Base-by-base conservation (phyloP, 2,329 filamentous ascomycete species). In the Nemania abortiva region DNA sequence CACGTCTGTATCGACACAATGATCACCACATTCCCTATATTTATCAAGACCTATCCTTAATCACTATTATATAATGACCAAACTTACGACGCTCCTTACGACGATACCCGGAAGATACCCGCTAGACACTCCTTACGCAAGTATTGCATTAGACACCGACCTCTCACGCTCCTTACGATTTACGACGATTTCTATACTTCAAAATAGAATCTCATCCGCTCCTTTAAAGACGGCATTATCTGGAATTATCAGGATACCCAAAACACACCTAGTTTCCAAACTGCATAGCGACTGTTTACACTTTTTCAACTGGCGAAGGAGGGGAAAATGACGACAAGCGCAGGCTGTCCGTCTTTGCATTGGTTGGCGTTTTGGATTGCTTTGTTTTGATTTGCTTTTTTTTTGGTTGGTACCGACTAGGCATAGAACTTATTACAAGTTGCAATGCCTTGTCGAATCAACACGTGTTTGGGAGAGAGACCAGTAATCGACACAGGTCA, bases 221-320 rank as follows among this genome's bases (percentile, higher is more conserved):
- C 79, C 78, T 78, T 79, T 60, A 55, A 74, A 73, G 67, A 72
- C 73, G 74, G 74, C 75, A 77, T 74, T 74, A 74, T 76, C 77
- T 73, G 77, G 73, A 75, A 77, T 75, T 73, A 74, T 70, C 70
- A 77, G 67, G 77, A 80, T 79, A 78, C 76, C 77, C 75, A 62
- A 67, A 60, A 60, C 69, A 70, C 77, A 75, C 82, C 79, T 79
- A 82, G 65, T 82, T 81, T 72, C 82, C 82, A 83, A 83, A 84
- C 80, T 86, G 85, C 85, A 87, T 87, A 86, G 85, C 85, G 84
- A 84, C 83, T 85, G 82, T 83, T 83, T 82, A 77, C 72, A 75
- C 65, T 66, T 72, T 73, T 78, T 74, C 65, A 71, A 74, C 65
- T 65, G 75, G 74, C 72, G 72, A 37, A 57, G 70, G 63, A 69